These are phyloP conservation scores for Endocalyx cinctus DNA, from an alignment of 2,329 filamentous ascomycete genomes.

Conservation along the genomic window DNA sequence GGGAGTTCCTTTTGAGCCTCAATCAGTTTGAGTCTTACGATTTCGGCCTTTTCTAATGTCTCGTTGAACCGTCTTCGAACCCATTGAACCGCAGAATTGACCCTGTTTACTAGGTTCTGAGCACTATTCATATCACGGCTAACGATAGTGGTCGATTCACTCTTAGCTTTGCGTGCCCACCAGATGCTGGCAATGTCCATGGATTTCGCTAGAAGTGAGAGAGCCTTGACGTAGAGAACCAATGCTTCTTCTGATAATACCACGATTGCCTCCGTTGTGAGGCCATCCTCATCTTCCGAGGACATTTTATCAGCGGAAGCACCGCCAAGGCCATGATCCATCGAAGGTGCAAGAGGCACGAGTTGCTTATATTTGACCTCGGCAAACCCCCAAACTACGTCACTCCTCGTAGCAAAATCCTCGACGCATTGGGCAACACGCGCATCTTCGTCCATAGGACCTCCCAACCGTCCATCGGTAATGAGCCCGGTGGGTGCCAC, in stretches of 20 bases:
- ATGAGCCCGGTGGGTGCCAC: conserved; percentile 58
- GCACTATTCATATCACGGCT: conserved; percentile 36
- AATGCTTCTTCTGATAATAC: conserved; percentile 89
- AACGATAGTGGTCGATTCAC: conserved; percentile 46
- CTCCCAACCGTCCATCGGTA: conserved; percentile 57
- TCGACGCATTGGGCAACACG: conserved; percentile 78
- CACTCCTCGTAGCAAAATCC: conserved; percentile 85
- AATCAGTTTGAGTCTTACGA: conserved; percentile 82
- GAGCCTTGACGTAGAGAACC: conserved; percentile 91
- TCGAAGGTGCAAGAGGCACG: conserved; percentile 79
- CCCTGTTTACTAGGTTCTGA: conserved; percentile 59
- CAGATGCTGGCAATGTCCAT: conserved; percentile 93
- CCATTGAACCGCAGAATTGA: conserved; percentile 96
- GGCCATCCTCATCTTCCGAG: conserved; percentile 64
- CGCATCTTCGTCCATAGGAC: conserved; percentile 71
- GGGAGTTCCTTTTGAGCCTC: conserved; percentile 83
- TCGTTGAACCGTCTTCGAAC: conserved; percentile 92
- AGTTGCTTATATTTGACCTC: conserved; percentile 98
- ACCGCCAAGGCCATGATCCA: conserved; percentile 65
- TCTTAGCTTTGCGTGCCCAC: conserved; percentile 79
- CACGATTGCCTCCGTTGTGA: conserved; percentile 82
- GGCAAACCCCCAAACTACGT: conserved; percentile 95
- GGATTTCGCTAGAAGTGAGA: conserved; percentile 83
- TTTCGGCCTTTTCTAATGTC: conserved; percentile 90
- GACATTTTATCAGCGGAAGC: conserved; percentile 48